Evolutionary conservation across 345 rosid species (phyloP).

Genomic region (Luvunga scandens): DNA sequence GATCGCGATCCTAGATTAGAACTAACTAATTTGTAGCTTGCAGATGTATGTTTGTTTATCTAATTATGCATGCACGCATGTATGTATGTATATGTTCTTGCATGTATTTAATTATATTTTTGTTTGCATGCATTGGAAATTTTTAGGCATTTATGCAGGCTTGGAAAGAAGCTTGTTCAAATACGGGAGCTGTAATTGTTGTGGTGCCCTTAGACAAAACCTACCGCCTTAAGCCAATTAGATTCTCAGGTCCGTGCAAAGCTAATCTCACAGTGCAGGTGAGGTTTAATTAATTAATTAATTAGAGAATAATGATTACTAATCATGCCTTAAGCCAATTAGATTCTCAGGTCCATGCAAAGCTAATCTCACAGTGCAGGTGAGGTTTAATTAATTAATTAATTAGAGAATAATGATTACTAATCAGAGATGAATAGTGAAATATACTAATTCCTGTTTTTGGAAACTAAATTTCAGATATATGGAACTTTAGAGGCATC

Average conservation of each 20-base stretch:
- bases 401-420: not conserved
- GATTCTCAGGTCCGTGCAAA: constrained; percentile 73
- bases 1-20: not conserved
- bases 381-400: constrained; percentile 14
- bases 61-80: too few species aligned
- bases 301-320: too few species aligned
- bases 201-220: constrained; percentile 45
- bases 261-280: constrained; percentile 58
- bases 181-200: constrained; percentile 35
- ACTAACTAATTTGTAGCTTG: not conserved
- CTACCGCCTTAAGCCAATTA: constrained; percentile 48
- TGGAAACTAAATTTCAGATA: constrained; percentile 33
- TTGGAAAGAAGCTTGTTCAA: constrained; percentile 74
- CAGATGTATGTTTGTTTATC: not conserved
- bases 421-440: not conserved
- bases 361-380: constrained; percentile 53
- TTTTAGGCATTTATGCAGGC: constrained; percentile 68
- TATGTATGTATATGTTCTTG: not conserved
- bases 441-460: not conserved
- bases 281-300: constrained; percentile 8
- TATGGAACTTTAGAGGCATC: constrained; percentile 66
- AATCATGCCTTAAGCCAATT: constrained; percentile 41
- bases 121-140: not conserved
- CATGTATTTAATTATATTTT: too few species aligned
- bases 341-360: constrained; percentile 74